Base-by-base conservation (phyloP, 208 protist genomes). In the Angomonas deanei region DNA sequence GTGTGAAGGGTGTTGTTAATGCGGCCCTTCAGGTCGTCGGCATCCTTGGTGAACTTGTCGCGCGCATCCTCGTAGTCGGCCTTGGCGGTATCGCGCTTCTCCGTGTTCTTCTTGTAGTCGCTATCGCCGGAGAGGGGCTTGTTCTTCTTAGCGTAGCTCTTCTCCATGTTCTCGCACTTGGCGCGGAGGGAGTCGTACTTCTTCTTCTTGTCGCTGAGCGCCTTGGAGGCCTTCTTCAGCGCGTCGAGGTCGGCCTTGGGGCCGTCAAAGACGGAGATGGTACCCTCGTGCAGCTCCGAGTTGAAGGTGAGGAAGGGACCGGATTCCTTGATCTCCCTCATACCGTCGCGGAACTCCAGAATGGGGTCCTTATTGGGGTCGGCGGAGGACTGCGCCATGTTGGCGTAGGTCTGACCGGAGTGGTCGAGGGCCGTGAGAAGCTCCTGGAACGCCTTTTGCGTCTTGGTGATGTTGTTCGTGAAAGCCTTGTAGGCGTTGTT, bases 61-160 rank as follows among this genome's bases (percentile, higher is more conserved):
- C 76, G 76, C 32, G 33, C 72, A 33, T 38, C 26, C 6, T 84
- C 71, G 47, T 79, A 85, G 33, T 60, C 56, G 33, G 27, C 33
- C 66, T 76, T 78, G 11, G 19, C 17, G 66, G 82, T 56, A n/a
- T 89, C 74, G 26, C 80, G 80, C 53, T 78, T 71, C 42, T 23
- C 68, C 11, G 68, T 24, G 10, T 66, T 50, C 66, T 88, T 89
- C 24, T 62, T 26, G 72, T 92, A 92, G 27, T 38, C 50, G 30
- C 55, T 74, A 42, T 68, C 83, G 58, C 71, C 70, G 36, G 31
- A 27, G n/a, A 93, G 58, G 17, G 75, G 53, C 67, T 86, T 88
- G 33, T 73, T 74, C 63, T 88, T 87, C 67, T 87, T 91, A 2
- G 87, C 72, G 67, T 85, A 88, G 15, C 69, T 70, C 55, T 68